These are phyloP conservation scores for Musa itinerans DNA, from an alignment of 176 grass and related monocot genomes.

Conservation along the genomic window DNA sequence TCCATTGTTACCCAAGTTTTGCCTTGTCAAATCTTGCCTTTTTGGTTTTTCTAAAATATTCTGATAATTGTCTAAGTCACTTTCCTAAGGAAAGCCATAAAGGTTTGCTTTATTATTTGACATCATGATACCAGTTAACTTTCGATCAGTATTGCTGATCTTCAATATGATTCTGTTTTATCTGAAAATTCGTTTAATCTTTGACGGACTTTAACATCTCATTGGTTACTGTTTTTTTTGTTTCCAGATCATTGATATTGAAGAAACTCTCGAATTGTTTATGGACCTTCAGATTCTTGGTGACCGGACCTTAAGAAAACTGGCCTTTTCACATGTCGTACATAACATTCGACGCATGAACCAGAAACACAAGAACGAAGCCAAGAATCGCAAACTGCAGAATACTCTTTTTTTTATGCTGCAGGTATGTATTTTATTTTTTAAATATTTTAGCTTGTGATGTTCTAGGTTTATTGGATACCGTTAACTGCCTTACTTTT, in stretches of 20 bases:
- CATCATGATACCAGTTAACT: neutral
- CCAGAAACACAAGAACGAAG: slow-evolving; percentile 81
- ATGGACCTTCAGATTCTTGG: slow-evolving; percentile 91
- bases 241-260: slow-evolving; percentile 61
- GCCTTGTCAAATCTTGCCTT: neutral
- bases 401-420: slow-evolving; percentile 63
- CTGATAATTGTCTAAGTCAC: neutral
- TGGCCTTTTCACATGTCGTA: slow-evolving; percentile 81
- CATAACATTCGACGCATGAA: slow-evolving; percentile 90
- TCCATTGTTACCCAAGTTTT: neutral
- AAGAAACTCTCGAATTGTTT: slow-evolving; percentile 79
- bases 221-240: neutral
- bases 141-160: neutral
- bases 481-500: neutral
- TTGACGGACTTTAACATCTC: too few species aligned
- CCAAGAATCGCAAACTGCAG: slow-evolving; percentile 72
- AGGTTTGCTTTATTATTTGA: too few species aligned
- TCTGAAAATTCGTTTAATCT: neutral
- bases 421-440: slow-evolving; percentile 35
- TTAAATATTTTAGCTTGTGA: neutral
- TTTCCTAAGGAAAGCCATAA: neutral
- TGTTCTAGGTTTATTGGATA: neutral
- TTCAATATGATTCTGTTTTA: neutral
- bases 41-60: neutral
- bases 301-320: slow-evolving; percentile 68